Evolutionary conservation across 768 basidiomycete genomes (phyloP), one percentile per base, ranked within the genome.

Genomic region (Mycena crocata): DNA sequence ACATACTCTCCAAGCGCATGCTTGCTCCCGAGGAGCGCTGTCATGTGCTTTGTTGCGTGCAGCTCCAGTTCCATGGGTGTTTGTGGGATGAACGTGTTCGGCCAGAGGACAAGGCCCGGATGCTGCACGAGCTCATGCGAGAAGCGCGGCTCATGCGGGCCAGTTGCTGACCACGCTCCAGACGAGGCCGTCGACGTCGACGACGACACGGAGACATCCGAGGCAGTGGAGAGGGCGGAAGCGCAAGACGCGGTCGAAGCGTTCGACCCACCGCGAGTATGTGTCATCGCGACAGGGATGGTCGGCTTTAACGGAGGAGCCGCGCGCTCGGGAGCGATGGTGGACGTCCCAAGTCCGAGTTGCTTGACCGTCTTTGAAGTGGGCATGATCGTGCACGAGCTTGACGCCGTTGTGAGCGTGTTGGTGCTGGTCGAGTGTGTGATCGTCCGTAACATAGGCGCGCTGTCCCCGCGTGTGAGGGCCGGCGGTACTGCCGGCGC

Each of bases 21-120:
- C 71, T 87, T 86, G 72, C 87, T 90, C 32, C 86, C 87, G 28
- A 93, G 79, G 3, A 93, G 74, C 8, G 83, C 83, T 72, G 93
- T 89, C 52, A 92, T 77, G 72, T 89, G 83, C 77, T 88, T 90
- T 78, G 88, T 89, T n/a, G 87, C 83, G 71, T 92, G 89, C 88
- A 91, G 88, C 79, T 93, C 92, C 35, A 93, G 80, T 73, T 91
- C 91, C 4, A 75, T 72, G 26, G 90, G 83, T 0, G 82, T 60
- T 69, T 90, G 78, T 1, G 89, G 85, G 49, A 92, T 80, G 74
- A 90, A 90, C 8, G 85, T 87, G 28, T 82, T 78, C 9, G 86
- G 88, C 83, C 81, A 86, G 35, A 92, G 77, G 26, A 93, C 72
- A 9, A 93, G 76, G 1, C 92, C 92, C 8, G 89, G 84, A 2